Base-by-base conservation (phyloP, 163 green algal genomes). In the Scenedesmus sp. region DNA sequence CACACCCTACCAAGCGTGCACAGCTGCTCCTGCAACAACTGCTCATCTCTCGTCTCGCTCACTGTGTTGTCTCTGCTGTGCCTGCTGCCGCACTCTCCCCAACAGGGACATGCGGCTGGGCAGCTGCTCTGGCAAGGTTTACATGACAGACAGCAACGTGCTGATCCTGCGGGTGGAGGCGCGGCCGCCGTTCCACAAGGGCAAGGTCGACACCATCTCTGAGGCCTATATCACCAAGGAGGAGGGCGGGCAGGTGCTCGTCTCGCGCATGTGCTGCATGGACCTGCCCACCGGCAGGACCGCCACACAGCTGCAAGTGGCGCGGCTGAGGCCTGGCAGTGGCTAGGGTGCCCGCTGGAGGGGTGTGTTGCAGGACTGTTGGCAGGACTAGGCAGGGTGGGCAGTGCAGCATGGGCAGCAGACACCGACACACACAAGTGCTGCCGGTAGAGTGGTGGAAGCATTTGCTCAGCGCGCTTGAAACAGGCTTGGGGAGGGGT, bases 81-180 rank as follows among this genome's bases (percentile, higher is more conserved):
- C 65, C 4, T 65, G 53, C 10, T 53, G 10, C 10, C 10, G 46
- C 46, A 10, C 46, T 16, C 15, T 22, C 1, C 56, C 1, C 56
- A 70, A n/a, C 65, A 76, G 65, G 65, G 65, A 76, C 65, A 76
- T 76, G 65, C 65, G 65, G 65, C 65, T 76, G 65, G 65, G 65
- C 65, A 76, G 65, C 30, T 76, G 65, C 65, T 15, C 65, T 3
- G 65, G 65, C 65, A 76, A 76, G 65, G 30, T 76, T 26, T 76
- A 76, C 65, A 76, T 76, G 65, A 76, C 65, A 37, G 65, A 76
- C 65, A 76, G 65, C 65, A 37, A 76, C 6, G 30, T 76, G 65
- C 65, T 76, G 7, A 76, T 76, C 30, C 65, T 76, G 65, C 65
- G 65, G 16, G 65, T 76, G 65, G 65, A 76, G 65, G 65, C 65